phyloP scores from a whole-genome alignment of 495 filamentous ascomycete genomes.

The Cetradonia linearis region DNA sequence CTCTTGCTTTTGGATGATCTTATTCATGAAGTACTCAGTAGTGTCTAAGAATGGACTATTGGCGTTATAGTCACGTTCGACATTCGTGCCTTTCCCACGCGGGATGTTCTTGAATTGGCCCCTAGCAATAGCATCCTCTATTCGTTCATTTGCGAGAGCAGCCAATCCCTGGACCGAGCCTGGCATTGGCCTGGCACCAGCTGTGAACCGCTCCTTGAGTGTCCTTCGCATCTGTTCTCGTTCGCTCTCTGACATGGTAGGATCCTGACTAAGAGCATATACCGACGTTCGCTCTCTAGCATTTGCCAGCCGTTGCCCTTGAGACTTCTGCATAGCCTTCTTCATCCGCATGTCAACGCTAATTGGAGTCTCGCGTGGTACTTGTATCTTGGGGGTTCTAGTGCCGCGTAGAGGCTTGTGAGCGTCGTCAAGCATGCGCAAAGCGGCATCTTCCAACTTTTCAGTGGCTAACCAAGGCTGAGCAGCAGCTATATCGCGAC shows the following conservation, averaged over 20 bases:
- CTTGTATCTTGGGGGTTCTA: slow-evolving; percentile 28
- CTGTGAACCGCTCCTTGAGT: slow-evolving; percentile 69
- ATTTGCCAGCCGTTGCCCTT: slow-evolving; percentile 55
- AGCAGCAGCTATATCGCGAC: slow-evolving; percentile 59
- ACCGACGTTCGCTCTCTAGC: slow-evolving; percentile 68
- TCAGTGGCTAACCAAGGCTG: slow-evolving; percentile 75
- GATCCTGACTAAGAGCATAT: slow-evolving; percentile 55
- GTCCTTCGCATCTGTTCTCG: slow-evolving; percentile 55
- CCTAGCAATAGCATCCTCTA: slow-evolving; percentile 84
- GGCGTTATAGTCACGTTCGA: slow-evolving; percentile 69
- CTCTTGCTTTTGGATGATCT: slow-evolving; percentile 91
- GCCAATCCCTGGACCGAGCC: slow-evolving; percentile 68
- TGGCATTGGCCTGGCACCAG: slow-evolving; percentile 64
- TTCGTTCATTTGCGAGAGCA: slow-evolving; percentile 82
- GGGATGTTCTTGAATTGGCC: slow-evolving; percentile 86
- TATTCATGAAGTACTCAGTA: slow-evolving; percentile 97
- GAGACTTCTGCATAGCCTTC: slow-evolving; percentile 32
- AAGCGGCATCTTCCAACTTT: slow-evolving; percentile 56
- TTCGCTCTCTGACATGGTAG: slow-evolving; percentile 55
- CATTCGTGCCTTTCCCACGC: slow-evolving; percentile 58
- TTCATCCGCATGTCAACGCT: slow-evolving; percentile 51
- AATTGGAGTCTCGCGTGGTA: slow-evolving; percentile 27
- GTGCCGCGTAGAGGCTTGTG: slow-evolving; percentile 57
- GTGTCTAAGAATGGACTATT: slow-evolving; percentile 89
- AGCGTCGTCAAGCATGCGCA: slow-evolving; percentile 82